phyloP scores from a whole-genome alignment of 352 stramenopile species.

The Phytopythium ostracodes region DNA sequence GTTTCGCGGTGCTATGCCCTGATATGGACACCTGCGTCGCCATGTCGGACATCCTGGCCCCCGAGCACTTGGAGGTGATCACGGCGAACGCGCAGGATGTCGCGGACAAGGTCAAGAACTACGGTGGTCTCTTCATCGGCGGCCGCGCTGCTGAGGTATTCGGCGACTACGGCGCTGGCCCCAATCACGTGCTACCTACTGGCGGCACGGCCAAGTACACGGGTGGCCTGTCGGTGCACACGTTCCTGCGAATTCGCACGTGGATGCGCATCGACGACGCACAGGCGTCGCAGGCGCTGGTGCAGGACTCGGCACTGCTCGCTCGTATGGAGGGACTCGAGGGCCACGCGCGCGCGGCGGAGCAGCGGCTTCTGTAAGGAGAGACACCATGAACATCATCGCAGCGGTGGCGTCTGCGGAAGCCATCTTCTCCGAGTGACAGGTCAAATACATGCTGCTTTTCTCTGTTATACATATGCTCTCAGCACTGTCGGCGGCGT shows the following conservation, averaged over 20 bases:
- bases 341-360: conserved; percentile 72
- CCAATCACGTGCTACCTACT: conserved; percentile 98
- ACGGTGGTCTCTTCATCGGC: conserved; percentile 94
- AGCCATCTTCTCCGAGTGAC: conserved; percentile 9
- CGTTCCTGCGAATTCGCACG: conserved; percentile 97
- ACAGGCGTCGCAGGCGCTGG: conserved; percentile 74
- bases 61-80: conserved; percentile 89
- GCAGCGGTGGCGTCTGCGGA: neutral
- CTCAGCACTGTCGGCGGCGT: neutral
- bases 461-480: neutral
- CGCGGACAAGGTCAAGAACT: conserved; percentile 70
- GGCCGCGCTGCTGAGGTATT: conserved; percentile 92
- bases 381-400: neutral
- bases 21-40: conserved; percentile 69
- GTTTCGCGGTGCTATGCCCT: conserved; percentile 74
- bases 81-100: conserved; percentile 89
- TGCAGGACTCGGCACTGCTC: conserved; percentile 93
- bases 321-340: conserved; percentile 89
- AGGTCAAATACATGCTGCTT: conserved; percentile 25
- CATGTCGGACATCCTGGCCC: conserved; percentile 84
- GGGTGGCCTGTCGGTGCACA: conserved; percentile 96
- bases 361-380: conserved; percentile 71
- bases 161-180: conserved; percentile 98
- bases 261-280: conserved; percentile 97
- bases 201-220: conserved; percentile 97